Percentiles rank a stretch among this genome's conserved stretches.
Evolutionary conservation across 2,329 filamentous ascomycete species (phyloP).

Genomic region (Curvularia lunata): DNA sequence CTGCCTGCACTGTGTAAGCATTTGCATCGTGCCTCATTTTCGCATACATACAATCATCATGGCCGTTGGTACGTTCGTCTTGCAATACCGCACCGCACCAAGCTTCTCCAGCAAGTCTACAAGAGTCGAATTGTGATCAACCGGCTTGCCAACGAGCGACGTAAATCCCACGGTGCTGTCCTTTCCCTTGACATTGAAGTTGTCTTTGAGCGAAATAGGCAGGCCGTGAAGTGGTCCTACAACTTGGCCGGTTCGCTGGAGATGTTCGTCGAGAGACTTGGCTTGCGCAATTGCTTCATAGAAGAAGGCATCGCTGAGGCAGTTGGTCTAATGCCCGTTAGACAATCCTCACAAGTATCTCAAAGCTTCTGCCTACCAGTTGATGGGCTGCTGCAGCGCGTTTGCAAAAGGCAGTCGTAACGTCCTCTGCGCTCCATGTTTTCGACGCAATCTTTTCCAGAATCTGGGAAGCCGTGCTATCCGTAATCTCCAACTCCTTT

Average conservation of each 20-base stretch:
- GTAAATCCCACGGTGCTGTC: conserved; percentile 70
- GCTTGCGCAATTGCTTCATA: conserved; percentile 60
- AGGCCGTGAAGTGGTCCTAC: conserved; percentile 72
- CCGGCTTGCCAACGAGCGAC: conserved; percentile 66
- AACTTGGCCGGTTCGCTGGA: conserved; percentile 53
- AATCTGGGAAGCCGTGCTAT: conserved; percentile 50
- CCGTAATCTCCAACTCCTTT: conserved; percentile 60
- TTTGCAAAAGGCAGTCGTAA: conserved; percentile 62
- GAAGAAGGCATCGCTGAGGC: conserved; percentile 65
- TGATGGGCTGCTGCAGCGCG: conserved; percentile 62
- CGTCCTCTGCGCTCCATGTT: conserved; percentile 60
- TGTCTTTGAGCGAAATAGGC: conserved; percentile 72
- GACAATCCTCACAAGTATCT: background rate
- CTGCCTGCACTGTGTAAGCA: conserved; percentile 50
- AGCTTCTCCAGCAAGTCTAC: conserved; percentile 64
- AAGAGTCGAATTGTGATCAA: conserved; percentile 61
- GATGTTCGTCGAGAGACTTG: conserved; percentile 60
- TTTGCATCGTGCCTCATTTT: background rate
- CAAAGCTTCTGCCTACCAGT: conserved; percentile 47
- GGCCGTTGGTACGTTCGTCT: conserved; percentile 72
- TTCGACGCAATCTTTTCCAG: conserved; percentile 50
- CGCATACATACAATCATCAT: conserved; percentile 64
- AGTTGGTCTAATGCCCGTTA: conserved; percentile 59
- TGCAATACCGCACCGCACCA: conserved; percentile 72
- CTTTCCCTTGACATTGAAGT: conserved; percentile 67